Percentiles rank a stretch among this genome's conserved stretches.
phyloP scores from a whole-genome alignment of 352 stramenopile species.

The Phytophthora megakarya region DNA sequence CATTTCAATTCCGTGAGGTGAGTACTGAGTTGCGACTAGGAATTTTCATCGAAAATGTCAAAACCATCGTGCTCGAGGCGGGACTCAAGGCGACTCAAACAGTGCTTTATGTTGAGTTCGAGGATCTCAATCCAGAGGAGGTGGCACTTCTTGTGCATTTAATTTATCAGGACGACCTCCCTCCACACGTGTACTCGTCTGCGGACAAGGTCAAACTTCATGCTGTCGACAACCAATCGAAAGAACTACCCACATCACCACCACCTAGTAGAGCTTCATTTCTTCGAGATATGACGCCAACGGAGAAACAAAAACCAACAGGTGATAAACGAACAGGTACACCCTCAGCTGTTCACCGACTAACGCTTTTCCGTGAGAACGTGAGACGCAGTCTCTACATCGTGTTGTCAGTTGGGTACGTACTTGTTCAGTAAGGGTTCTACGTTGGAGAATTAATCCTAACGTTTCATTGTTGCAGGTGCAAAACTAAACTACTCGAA shows the following conservation, averaged over 20 bases:
- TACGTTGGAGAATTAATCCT: background rate
- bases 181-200: conserved; percentile 49
- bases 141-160: conserved; percentile 46
- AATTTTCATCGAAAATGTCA: conserved; percentile 58
- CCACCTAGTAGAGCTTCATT: conserved; percentile 22
- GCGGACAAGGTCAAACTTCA: conserved; percentile 58
- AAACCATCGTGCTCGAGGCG: conserved; percentile 48
- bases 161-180: conserved; percentile 49
- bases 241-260: conserved; percentile 1
- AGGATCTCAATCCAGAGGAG: conserved; percentile 48
- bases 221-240: conserved; percentile 44
- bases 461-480: conserved; percentile 22
- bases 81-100: conserved; percentile 56
- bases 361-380: conserved; percentile 56
- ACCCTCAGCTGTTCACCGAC: conserved; percentile 9
- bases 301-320: conserved; percentile 5
- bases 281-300: conserved; percentile 12
- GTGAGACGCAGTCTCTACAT: conserved; percentile 60
- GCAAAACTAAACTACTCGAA: conserved; percentile 38
- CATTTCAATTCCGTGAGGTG: conserved; percentile 61
- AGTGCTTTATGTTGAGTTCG: conserved; percentile 59
- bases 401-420: conserved; percentile 56
- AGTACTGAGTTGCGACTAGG: conserved; percentile 28
- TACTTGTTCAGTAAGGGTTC: background rate
- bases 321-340: conserved; percentile 1